These are phyloP conservation scores for Prunus mira DNA, from an alignment of 306 rosid species.

Conservation along the genomic window DNA sequence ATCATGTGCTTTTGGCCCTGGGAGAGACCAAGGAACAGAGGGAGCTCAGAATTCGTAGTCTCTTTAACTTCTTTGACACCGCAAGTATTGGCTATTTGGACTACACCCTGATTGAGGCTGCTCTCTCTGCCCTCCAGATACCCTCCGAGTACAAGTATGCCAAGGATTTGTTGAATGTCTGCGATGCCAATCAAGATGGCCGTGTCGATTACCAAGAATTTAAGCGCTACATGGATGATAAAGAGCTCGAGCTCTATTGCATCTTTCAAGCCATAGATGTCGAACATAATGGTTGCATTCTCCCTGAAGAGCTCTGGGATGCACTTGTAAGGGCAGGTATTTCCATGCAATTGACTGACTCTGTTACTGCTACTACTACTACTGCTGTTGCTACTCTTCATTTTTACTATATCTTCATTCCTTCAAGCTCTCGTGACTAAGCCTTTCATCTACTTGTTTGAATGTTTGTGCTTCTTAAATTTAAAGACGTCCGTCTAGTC, in stretches of 20 bases:
- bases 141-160: slow-evolving; percentile 80
- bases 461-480: background rate
- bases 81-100: slow-evolving; percentile 62
- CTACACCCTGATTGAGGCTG: slow-evolving; percentile 54
- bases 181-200: slow-evolving; percentile 68
- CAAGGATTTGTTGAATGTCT: slow-evolving; percentile 64
- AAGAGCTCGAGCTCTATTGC: slow-evolving; percentile 79
- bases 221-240: slow-evolving; percentile 75
- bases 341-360: background rate
- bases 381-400: background rate
- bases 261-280: slow-evolving; percentile 87
- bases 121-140: slow-evolving; percentile 63
- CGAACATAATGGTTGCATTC: slow-evolving; percentile 71
- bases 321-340: slow-evolving; percentile 76
- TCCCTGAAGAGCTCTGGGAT: slow-evolving; percentile 84
- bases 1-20: slow-evolving; percentile 71
- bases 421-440: background rate
- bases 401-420: background rate
- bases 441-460: background rate
- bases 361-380: background rate
- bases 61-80: slow-evolving; percentile 65
- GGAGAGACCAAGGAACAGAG: slow-evolving; percentile 76
- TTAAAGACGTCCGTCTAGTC: background rate
- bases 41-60: slow-evolving; percentile 53
- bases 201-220: slow-evolving; percentile 69